Conservation (phyloP, 2,329 filamentous ascomycete species). For the Pyrenochaeta sp. region DNA sequence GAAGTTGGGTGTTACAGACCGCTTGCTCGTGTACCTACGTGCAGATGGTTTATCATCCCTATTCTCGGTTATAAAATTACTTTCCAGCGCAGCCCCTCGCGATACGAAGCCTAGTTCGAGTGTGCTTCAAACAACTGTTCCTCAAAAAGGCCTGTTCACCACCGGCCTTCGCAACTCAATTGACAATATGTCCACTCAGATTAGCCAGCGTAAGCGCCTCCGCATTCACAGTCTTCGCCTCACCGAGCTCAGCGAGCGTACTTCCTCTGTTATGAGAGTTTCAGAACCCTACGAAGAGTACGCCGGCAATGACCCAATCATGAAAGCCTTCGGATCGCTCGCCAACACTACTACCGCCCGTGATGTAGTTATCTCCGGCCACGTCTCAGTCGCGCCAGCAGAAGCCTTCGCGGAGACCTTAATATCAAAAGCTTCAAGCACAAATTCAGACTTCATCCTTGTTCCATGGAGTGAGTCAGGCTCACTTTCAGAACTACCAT, state of each 20-base stretch:
- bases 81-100: too few species aligned
- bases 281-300: constrained; percentile 64
- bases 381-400: constrained; percentile 78
- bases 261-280: constrained; percentile 90
- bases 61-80: too few species aligned
- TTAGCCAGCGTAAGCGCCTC: too few species aligned
- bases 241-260: constrained; percentile 86
- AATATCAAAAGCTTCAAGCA: constrained; percentile 62
- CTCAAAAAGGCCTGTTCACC: too few species aligned
- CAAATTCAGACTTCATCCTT: constrained; percentile 72
- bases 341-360: too few species aligned
- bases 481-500: not conserved
- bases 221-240: constrained; percentile 79
- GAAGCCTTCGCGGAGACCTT: constrained; percentile 80
- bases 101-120: too few species aligned
- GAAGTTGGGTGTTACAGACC: too few species aligned
- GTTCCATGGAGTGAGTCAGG: constrained; percentile 78
- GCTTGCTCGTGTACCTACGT: too few species aligned
- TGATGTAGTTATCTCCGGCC: constrained; percentile 67
- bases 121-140: too few species aligned
- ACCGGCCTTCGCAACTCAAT: too few species aligned
- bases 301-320: constrained; percentile 70
- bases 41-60: too few species aligned
- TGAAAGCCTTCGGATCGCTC: constrained; percentile 76
- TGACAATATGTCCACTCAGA: too few species aligned